Percentiles rank a stretch among this genome's conserved stretches.
These are phyloP conservation scores for Lodderomyces margitis DNA, from an alignment of 1,139 yeast species.

Conservation along the genomic window DNA sequence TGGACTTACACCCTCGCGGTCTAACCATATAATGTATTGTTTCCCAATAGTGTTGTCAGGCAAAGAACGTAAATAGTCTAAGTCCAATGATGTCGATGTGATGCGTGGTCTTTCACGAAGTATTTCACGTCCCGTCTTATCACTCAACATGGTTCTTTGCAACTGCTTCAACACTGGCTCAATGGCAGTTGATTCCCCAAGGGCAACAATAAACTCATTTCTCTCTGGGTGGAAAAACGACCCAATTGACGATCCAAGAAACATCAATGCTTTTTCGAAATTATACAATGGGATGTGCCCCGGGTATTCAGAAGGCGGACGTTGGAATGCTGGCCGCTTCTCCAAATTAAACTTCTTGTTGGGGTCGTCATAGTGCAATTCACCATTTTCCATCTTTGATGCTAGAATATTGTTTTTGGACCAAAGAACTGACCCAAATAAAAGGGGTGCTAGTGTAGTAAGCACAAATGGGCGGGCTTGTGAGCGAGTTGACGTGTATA, in stretches of 20 bases:
- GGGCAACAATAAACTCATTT: constrained; percentile 81
- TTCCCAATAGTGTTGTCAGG: constrained; percentile 79
- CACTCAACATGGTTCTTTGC: constrained; percentile 71
- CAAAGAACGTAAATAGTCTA: constrained; percentile 55
- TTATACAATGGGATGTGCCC: constrained; percentile 77
- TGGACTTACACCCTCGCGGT: constrained; percentile 86
- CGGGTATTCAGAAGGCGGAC: constrained; percentile 57
- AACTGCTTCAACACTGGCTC: constrained; percentile 61
- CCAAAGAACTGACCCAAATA: constrained; percentile 34
- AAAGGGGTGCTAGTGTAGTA: constrained; percentile 16
- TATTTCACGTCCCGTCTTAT: constrained; percentile 73
- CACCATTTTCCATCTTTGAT: constrained; percentile 55
- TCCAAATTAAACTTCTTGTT: constrained; percentile 20
- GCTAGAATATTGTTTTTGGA: constrained; percentile 55
- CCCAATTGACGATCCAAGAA: constrained; percentile 77
- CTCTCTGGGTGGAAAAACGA: constrained; percentile 81
- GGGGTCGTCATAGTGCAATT: constrained; percentile 43
- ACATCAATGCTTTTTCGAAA: constrained; percentile 63
- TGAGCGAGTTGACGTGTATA: neutral
- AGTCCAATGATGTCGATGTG: constrained; percentile 66
- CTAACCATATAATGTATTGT: constrained; percentile 78
- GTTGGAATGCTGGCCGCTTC: constrained; percentile 29
- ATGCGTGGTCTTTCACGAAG: constrained; percentile 80
- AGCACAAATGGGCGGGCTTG: constrained; percentile 7
- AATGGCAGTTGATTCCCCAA: constrained; percentile 90